These are phyloP conservation scores for Pleurotus salmoneostramineus DNA, from an alignment of 768 basidiomycete species.

Conservation along the genomic window DNA sequence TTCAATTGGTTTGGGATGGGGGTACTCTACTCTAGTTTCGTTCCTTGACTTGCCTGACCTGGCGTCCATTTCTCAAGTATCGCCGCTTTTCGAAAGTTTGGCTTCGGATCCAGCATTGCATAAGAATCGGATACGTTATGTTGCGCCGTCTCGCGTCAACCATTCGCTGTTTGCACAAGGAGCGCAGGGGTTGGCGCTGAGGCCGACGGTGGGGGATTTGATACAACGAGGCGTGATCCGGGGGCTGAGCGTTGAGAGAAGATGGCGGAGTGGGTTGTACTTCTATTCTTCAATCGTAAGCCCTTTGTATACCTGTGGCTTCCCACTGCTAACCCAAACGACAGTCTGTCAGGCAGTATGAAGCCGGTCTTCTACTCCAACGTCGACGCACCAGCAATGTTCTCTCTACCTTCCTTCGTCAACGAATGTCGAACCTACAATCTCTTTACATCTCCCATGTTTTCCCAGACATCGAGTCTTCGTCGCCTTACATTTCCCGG, in stretches of 20 bases:
- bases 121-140: constrained; percentile 52
- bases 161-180: constrained; percentile 62
- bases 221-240: constrained; percentile 69
- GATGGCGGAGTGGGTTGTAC: constrained; percentile 65
- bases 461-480: constrained; percentile 62
- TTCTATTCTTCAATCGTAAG: constrained; percentile 59
- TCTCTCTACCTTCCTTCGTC: constrained; percentile 50
- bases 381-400: constrained; percentile 49
- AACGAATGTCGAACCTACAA: constrained; percentile 35
- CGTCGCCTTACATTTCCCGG: constrained; percentile 51
- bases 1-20: too few relatives aligned
- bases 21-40: constrained; percentile 38
- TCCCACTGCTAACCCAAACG: constrained; percentile 5
- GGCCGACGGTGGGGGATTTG: constrained; percentile 65
- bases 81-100: constrained; percentile 42
- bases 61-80: constrained; percentile 43
- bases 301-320: constrained; percentile 6
- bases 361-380: constrained; percentile 49
- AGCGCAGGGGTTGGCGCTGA: constrained; percentile 48
- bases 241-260: constrained; percentile 60
- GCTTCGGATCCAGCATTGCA: constrained; percentile 65
- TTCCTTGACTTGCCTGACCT: constrained; percentile 76
- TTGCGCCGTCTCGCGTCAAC: constrained; percentile 63
- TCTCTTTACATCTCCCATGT: constrained; percentile 47
- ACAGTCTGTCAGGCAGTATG: constrained; percentile 68